A percentile compares a stretch with the other conserved stretches of the same genome.
phyloP scores from a whole-genome alignment of 768 basidiomycete genomes.

The Suillus bovinus region DNA sequence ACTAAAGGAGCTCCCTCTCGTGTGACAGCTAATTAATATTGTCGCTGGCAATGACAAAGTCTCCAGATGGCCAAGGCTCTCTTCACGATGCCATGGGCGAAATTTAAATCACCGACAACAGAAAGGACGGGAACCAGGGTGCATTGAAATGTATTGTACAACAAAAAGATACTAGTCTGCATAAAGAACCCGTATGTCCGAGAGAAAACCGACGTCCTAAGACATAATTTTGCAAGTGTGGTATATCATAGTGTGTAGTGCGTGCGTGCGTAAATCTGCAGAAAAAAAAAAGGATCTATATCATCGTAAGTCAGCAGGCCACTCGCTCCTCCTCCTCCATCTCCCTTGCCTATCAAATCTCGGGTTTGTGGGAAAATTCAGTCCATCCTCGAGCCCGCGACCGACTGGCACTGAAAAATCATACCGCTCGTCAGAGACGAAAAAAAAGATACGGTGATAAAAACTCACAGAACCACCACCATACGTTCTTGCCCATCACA shows the following conservation, averaged over 20 bases:
- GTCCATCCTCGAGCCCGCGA: slow-evolving; percentile 54
- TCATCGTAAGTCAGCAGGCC: slow-evolving; percentile 68
- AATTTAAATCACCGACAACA: not conserved
- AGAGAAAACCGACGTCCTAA: not conserved
- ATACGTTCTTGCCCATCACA: slow-evolving; percentile 71
- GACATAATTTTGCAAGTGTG: not conserved
- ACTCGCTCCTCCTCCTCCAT: slow-evolving; percentile 65
- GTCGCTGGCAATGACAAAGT: too few relatives aligned
- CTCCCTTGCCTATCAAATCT: slow-evolving; percentile 71
- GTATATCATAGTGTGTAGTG: not conserved
- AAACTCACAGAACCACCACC: slow-evolving; percentile 81
- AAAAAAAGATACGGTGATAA: slow-evolving; percentile 9
- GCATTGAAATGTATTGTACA: not conserved
- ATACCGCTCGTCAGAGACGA: slow-evolving; percentile 5
- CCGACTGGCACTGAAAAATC: slow-evolving; percentile 48
- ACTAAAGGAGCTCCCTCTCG: too few relatives aligned
- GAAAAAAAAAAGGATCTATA: slow-evolving; percentile 8
- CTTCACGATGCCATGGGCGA: not conserved
- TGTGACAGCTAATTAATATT: too few relatives aligned
- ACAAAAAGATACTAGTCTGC: not conserved
- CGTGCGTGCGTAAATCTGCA: not conserved
- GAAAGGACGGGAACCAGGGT: not conserved
- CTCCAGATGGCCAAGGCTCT: too few relatives aligned
- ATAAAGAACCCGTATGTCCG: not conserved
- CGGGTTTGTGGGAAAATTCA: slow-evolving; percentile 67